Evolutionary conservation across 441 rosid species (phyloP), one percentile per base, ranked within the genome.

Genomic region (Dalechampia spathulata): DNA sequence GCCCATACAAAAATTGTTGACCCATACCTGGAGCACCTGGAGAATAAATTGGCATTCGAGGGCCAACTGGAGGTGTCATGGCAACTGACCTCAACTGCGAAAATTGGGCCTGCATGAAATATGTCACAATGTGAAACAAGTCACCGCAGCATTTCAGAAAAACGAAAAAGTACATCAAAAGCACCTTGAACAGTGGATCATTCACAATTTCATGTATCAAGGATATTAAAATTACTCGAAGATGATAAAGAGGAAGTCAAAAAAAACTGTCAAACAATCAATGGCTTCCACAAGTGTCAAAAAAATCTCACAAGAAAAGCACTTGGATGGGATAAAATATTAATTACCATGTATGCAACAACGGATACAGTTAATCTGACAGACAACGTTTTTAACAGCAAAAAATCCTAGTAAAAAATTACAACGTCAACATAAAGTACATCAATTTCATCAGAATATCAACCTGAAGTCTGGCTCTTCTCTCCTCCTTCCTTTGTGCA

Each of bases 1-100:
- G 92, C 57, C 93, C 96, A 71, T 85, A 87, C 43, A 87, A 72
- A 43, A 83, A 62, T 39, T 83, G 93, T 55, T 81, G 93, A n/a
- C 93, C 90, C 9, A 87, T 55, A 22, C 90, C 85, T 2, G 90
- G 83, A 61, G 75, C 85, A 65, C 82, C 86, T 7, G 82, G 88
- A 43, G 90, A 79, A 61, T 79, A 87, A 41, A 87, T 74, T 21
- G 83, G 85, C 90, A 85, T 75, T 34, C 88, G 88, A 56, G 88
- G 83, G 52, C 78, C 82, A 39, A 81, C 85, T 14, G 85, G 20
- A 45, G 88, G 80, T 49, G 85, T 57, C 81, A 81, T 76, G 23
- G 75, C 67, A 63, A 79, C 75, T 11, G 90, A 86, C 68, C 88
- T 74, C 86, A 87, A 60, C 70, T 87, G 93, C 14, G 90, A 73